Percentiles rank a stretch among this genome's conserved stretches.
Evolutionary conservation across 2,329 filamentous ascomycete genomes (phyloP).

Genomic region (Penicillium sp.): DNA sequence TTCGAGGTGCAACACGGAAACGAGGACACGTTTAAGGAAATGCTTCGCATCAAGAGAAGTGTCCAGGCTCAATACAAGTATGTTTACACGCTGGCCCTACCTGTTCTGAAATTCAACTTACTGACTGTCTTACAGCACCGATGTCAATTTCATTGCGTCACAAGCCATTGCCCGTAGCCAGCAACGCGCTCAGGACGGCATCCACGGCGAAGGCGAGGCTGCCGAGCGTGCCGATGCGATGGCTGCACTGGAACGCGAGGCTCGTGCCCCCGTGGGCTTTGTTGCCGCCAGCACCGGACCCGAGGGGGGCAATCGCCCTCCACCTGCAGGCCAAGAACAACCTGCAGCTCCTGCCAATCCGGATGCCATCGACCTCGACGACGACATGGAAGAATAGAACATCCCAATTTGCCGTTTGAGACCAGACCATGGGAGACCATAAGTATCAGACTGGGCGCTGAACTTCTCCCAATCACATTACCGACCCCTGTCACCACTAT

Average conservation of each 20-base stretch:
- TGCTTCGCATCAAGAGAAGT: constrained; percentile 95
- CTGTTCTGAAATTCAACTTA: constrained; percentile 5
- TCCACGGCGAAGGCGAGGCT: constrained; percentile 44
- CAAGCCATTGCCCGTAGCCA: constrained; percentile 86
- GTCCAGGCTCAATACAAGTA: constrained; percentile 96
- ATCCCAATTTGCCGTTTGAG: neutral
- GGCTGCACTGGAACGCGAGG: constrained; percentile 83
- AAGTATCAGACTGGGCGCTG: constrained; percentile 10
- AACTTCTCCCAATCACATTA: constrained; percentile 10
- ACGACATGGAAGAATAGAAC: constrained; percentile 48
- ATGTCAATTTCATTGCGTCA: constrained; percentile 97
- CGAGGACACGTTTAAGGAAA: constrained; percentile 99
- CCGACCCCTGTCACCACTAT: constrained; percentile 13
- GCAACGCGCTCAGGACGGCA: constrained; percentile 49
- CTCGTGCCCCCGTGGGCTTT: constrained; percentile 86
- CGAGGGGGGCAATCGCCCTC: constrained; percentile 59
- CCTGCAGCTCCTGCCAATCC: constrained; percentile 65
- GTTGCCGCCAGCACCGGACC: constrained; percentile 80
- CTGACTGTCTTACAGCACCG: constrained; percentile 63
- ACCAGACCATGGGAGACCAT: neutral
- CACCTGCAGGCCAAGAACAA: constrained; percentile 35
- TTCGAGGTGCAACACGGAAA: constrained; percentile 99
- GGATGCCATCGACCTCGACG: constrained; percentile 82
- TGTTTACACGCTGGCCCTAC: constrained; percentile 22
- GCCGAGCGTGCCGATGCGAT: constrained; percentile 72